Evolutionary conservation across 352 stramenopile species (phyloP).

Genomic region (Globisporangium sylvaticum): DNA sequence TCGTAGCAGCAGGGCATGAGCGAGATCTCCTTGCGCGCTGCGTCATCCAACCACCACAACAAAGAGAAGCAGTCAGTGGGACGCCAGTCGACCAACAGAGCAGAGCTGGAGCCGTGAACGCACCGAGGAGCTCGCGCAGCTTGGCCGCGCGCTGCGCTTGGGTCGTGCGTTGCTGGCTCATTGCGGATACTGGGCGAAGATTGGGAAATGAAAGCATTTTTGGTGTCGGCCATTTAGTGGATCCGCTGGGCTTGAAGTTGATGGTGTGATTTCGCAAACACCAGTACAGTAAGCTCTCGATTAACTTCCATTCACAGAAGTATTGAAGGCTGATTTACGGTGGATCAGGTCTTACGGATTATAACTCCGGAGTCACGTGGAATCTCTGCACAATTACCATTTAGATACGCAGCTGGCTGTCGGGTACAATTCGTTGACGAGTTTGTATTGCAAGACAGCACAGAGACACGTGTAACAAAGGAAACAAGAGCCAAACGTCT

Average conservation of each 20-base stretch:
- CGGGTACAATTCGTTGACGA: too few species aligned
- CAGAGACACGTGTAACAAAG: too few species aligned
- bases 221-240: not conserved
- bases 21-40: conserved; percentile 55
- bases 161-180: conserved; percentile 18
- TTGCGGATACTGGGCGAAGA: not conserved
- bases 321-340: too few species aligned
- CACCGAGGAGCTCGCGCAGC: conserved; percentile 45
- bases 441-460: too few species aligned
- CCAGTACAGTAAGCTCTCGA: not conserved
- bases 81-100: too few species aligned
- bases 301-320: not conserved
- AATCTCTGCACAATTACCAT: too few species aligned
- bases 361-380: too few species aligned
- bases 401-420: too few species aligned
- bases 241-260: not conserved
- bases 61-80: too few species aligned
- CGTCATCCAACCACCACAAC: too few species aligned
- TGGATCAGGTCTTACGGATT: too few species aligned
- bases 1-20: conserved; percentile 91
- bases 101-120: not conserved
- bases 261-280: not conserved
- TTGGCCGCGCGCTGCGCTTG: conserved; percentile 40
- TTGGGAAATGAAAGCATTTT: not conserved
- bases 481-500: too few species aligned